These are phyloP conservation scores for Aspergillus texensis DNA, from an alignment of 2,329 filamentous ascomycete species.

Conservation along the genomic window DNA sequence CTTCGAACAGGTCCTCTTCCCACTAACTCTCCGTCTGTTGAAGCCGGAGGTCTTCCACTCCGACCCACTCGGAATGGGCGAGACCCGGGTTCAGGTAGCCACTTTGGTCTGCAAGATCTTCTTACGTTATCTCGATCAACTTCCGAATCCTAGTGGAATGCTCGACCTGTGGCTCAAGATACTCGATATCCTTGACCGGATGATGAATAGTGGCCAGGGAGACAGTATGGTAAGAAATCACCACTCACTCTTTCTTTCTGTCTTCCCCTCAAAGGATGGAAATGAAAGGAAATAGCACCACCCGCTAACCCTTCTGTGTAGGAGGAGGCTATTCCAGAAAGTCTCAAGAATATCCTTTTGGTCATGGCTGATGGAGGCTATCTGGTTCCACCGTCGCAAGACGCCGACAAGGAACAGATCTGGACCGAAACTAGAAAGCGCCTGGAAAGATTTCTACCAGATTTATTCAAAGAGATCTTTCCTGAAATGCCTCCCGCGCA, in stretches of 20 bases:
- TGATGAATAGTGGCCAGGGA: slow-evolving; percentile 94
- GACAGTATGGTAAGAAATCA: slow-evolving; percentile 72
- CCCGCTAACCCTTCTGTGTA: slow-evolving; percentile 39
- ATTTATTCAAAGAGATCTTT: slow-evolving; percentile 62
- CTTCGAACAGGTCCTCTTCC: slow-evolving; percentile 91
- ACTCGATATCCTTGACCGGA: slow-evolving; percentile 88
- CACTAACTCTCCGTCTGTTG: slow-evolving; percentile 80
- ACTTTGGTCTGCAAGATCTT: slow-evolving; percentile 95
- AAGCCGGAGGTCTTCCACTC: slow-evolving; percentile 94
- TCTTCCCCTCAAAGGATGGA: too few relatives aligned
- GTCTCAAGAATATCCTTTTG: slow-evolving; percentile 90
- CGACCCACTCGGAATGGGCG: slow-evolving; percentile 90
- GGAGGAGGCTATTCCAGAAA: slow-evolving; percentile 94
- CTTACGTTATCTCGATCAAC: slow-evolving; percentile 83
- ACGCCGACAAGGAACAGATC: slow-evolving; percentile 54
- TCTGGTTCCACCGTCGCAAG: slow-evolving; percentile 67
- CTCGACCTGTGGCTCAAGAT: slow-evolving; percentile 90
- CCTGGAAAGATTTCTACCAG: slow-evolving; percentile 62
- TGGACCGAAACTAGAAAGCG: slow-evolving; percentile 65
- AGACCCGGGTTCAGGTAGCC: slow-evolving; percentile 88
- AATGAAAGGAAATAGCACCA: background rate
- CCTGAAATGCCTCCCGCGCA: slow-evolving; percentile 40
- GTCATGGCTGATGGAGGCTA: slow-evolving; percentile 92
- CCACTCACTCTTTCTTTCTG: slow-evolving; percentile 11
- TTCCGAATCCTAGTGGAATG: slow-evolving; percentile 86